Evolutionary conservation across 257 asterid species (phyloP).

Genomic region (Nicotiana sylvestris): DNA sequence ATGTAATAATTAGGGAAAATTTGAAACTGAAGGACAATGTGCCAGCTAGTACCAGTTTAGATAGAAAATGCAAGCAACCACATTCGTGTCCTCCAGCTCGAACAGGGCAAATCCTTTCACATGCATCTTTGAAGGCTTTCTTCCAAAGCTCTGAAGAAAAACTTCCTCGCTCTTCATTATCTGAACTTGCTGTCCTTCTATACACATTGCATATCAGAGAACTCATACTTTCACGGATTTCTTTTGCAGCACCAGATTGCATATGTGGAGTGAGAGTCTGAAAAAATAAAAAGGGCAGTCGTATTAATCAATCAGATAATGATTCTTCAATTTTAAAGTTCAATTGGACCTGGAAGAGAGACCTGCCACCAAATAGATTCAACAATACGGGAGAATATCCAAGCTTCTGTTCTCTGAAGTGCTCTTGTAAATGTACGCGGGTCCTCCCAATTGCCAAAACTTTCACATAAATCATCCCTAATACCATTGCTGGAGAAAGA

Average conservation of each 20-base stretch:
- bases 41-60: slow-evolving; percentile 54
- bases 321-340: slow-evolving; percentile 9
- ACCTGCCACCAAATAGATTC: slow-evolving; percentile 99
- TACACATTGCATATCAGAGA: slow-evolving; percentile 29
- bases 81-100: slow-evolving; percentile 82
- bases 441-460: slow-evolving; percentile 51
- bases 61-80: slow-evolving; percentile 72
- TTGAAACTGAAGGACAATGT: not conserved
- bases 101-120: slow-evolving; percentile 83
- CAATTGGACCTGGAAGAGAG: slow-evolving; percentile 6
- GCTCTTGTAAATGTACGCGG: slow-evolving; percentile 47
- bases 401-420: slow-evolving; percentile 60
- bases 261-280: slow-evolving; percentile 83
- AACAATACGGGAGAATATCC: slow-evolving; percentile 72
- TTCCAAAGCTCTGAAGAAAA: slow-evolving; percentile 75
- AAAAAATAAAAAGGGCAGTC: slow-evolving; percentile 6
- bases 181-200: slow-evolving; percentile 41
- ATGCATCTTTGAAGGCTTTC: slow-evolving; percentile 78
- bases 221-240: slow-evolving; percentile 29
- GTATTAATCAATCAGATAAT: slow-evolving; percentile 11
- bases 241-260: slow-evolving; percentile 64
- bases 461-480: slow-evolving; percentile 24
- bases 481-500: slow-evolving; percentile 32
- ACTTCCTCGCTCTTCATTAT: slow-evolving; percentile 38
- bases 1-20: not conserved